These are phyloP conservation scores for Nematodospora valgi DNA, from an alignment of 805 yeast genomes.

Conservation along the genomic window DNA sequence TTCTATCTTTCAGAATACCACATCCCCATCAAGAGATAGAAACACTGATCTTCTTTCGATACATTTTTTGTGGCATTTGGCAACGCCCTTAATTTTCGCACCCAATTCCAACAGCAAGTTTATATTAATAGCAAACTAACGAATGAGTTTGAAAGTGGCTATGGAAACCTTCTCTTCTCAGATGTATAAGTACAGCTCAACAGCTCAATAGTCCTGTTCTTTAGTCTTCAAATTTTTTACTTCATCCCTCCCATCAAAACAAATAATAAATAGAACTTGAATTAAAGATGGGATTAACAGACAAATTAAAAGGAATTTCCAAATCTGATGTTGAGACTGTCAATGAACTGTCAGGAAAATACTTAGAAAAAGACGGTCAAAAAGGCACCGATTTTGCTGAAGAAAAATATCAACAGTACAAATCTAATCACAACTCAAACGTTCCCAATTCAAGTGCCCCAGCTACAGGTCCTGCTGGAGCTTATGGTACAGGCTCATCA, in stretches of 20 bases:
- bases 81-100: too few species aligned
- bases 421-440: conserved; percentile 26
- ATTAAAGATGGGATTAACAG: conserved; percentile 34
- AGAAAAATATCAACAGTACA: conserved; percentile 25
- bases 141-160: not conserved
- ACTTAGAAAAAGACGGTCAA: conserved; percentile 13
- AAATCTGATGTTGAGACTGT: conserved; percentile 23
- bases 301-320: conserved; percentile 30
- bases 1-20: too few species aligned
- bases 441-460: conserved; percentile 11
- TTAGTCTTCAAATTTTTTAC: not conserved
- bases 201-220: conserved; percentile 1
- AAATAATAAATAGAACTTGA: not conserved
- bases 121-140: not conserved
- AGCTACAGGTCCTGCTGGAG: conserved; percentile 10
- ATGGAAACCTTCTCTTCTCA: too few species aligned
- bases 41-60: too few species aligned
- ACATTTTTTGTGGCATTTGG: too few species aligned
- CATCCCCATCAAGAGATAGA: too few species aligned
- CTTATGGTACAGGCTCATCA: conserved; percentile 9
- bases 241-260: not conserved
- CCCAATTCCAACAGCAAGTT: conserved; percentile 2
- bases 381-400: conserved; percentile 19
- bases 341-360: conserved; percentile 25
- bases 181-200: conserved; percentile 1